These are phyloP conservation scores for Tillandsia fasciculata DNA, from an alignment of 176 grass and related monocot genomes.

Conservation along the genomic window DNA sequence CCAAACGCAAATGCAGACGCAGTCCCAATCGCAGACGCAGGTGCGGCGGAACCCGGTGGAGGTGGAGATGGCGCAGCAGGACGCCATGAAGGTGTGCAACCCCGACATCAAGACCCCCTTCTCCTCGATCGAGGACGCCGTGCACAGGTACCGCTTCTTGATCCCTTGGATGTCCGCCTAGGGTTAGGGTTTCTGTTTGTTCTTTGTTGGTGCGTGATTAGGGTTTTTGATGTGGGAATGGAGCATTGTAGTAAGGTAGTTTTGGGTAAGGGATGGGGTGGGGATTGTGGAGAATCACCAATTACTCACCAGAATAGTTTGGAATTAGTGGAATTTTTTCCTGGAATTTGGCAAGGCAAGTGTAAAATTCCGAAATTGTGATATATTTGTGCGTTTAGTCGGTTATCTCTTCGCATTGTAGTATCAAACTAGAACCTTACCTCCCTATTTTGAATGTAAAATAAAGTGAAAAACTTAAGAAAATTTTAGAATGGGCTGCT, in stretches of 20 bases:
- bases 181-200: conserved; percentile 1
- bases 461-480: too few species aligned
- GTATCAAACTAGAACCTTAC: too few species aligned
- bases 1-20: conserved; percentile 7
- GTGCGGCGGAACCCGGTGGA: conserved; percentile 37
- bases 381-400: too few species aligned
- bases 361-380: too few species aligned
- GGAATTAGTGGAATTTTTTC: too few species aligned
- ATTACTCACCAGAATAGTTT: too few species aligned
- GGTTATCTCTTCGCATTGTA: too few species aligned
- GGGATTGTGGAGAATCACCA: not conserved
- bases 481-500: too few species aligned
- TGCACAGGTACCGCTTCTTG: conserved; percentile 44
- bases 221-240: not conserved
- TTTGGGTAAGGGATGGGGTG: not conserved
- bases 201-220: not conserved
- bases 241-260: not conserved
- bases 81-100: conserved; percentile 81
- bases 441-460: too few species aligned
- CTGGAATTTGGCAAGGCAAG: too few species aligned
- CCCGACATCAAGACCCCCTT: conserved; percentile 81
- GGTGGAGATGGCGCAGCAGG: conserved; percentile 94
- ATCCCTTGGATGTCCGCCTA: not conserved
- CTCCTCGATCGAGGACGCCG: conserved; percentile 78
- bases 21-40: not conserved